Base-by-base conservation (phyloP, 768 basidiomycete species). In the Naganishia randhawae region DNA sequence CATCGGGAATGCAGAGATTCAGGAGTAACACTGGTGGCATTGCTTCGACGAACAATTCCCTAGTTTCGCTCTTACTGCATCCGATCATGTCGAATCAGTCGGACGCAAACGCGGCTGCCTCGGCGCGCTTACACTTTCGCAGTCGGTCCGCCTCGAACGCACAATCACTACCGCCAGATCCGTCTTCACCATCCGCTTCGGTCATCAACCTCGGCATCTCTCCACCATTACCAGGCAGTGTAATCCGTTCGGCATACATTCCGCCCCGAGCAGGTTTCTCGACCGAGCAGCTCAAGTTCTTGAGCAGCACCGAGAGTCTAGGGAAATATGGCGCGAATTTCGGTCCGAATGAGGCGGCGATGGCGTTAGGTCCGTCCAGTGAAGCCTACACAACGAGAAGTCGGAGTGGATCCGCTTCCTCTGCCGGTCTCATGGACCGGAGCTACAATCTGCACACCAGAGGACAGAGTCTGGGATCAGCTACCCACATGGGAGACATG, bases 241-340 rank as follows among this genome's bases (percentile, higher is more conserved):
- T 65, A 22, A 69, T 65, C 25, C 31, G 62, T 33, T 63, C 68
- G 10, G 62, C 57, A 3, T 69, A 63, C 51, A 63, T 39, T 39
- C 61, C 50, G 22, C 68, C 68, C 4, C 45, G 62, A 10, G 53
- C 51, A 31, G 69, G 69, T 9, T 65, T 69, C 17, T 53, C 69
- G 3, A 51, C 35, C 14, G 63, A 69, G 1, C 69, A 69, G 25
- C 33, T 69, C 2, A 45, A 66, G 27, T 69, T 69, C 45, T 25
- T 69, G 11, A 69, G 51, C 33, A 69, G 69, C 45, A 69, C 69
- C 0, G 69, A 69, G 31, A 69, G 62, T 52, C 22, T 69, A 16
- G 69, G 69, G 37, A 69, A 66, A 48, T 66, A 53, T 29, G 69
- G 69, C 14, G 64, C 53, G 3, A 42, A 37, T 22, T 52, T 66